A percentile compares a stretch with the other conserved stretches of the same genome.
Conservation (phyloP, 2,329 filamentous ascomycete genomes). For the Calonectria ilicicola region DNA sequence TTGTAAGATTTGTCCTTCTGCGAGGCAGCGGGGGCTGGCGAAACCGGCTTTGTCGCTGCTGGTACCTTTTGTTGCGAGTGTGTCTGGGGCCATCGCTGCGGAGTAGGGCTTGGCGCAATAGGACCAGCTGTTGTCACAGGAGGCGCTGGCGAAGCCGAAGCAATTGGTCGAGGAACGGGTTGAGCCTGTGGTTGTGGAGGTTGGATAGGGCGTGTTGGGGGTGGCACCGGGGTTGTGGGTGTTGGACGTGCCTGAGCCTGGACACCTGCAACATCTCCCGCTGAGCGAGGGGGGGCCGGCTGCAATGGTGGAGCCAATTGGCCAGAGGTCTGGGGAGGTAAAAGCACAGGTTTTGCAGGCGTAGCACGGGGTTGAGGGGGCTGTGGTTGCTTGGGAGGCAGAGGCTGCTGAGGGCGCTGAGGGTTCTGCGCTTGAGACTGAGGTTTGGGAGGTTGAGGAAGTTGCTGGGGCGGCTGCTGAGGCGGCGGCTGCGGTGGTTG, state of each 20-base stretch:
- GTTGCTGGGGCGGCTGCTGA: conserved; percentile 24
- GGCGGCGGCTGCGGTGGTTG: conserved; percentile 23
- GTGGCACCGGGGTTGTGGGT: conserved; percentile 49
- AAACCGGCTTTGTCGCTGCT: conserved; percentile 38
- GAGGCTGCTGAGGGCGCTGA: conserved; percentile 27
- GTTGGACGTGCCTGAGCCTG: conserved; percentile 45
- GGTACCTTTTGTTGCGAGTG: conserved; percentile 40
- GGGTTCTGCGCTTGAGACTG: conserved; percentile 27
- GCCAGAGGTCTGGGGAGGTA: conserved; percentile 50
- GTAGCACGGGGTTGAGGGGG: conserved; percentile 37
- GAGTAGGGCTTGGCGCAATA: conserved; percentile 39
- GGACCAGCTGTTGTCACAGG: conserved; percentile 35
- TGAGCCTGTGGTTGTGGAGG: conserved; percentile 43
- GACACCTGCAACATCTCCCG: conserved; percentile 30
- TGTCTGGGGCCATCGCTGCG: conserved; percentile 50
- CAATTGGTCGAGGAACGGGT: conserved; percentile 46
- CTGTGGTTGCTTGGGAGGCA: neutral
- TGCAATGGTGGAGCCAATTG: conserved; percentile 52
- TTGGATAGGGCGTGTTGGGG: conserved; percentile 49
- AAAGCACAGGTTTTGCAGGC: conserved; percentile 46
- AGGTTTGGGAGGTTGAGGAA: conserved; percentile 18
- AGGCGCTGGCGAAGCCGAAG: conserved; percentile 46
- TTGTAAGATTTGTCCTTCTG: conserved; percentile 45
- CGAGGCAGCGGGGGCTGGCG: conserved; percentile 39
- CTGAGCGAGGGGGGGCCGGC: conserved; percentile 45